Evolutionary conservation across 1,284 basidiomycete species (phyloP), one percentile per base, ranked within the genome.

Genomic region (Microstroma glucosiphilum): DNA sequence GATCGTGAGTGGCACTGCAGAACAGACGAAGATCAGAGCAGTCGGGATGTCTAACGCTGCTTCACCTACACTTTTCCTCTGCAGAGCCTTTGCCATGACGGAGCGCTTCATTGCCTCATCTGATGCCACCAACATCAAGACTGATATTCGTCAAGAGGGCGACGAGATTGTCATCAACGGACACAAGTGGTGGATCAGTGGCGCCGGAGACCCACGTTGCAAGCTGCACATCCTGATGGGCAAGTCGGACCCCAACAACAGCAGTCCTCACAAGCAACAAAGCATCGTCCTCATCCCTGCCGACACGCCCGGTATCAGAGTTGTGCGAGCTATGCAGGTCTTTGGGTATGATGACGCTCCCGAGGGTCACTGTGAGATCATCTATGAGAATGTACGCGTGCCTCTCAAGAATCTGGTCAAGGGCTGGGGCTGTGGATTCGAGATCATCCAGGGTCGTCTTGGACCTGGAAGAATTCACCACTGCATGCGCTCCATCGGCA

Each of bases 151-250:
- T 55, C 85, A 86, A 68, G 89, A 93, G 78, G 91, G 91, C 55
- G 82, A 92, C 73, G 88, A 92, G 68, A 90, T 97, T 69, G 87
- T 96, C 66, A 88, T 98, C 72, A 93, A 90, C 75, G 94, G 94
- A 1, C 92, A 94, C 82, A 98, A 98, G 85, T 97, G 94, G 93
- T 97, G 90, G 89, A 97, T 97, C 80, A 92, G 91, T 49, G 94
- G 94, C 58, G 94, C 94, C 4, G 93, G 93, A 41, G 93, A 98
- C 80, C 92, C 92, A 54, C 85, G 94, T 62, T 90, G 88, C 69
- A 86, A 85, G 64, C 77, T 98, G 7, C 94, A 98, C 79, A 86
- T 98, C 59, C 90, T 97, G 51, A 89, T 98, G 83, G 94, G 92
- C 66, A 91, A 92, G 83, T 90, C 87, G 67, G 89, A 91, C 78